Percentiles rank a stretch among this genome's conserved stretches.
phyloP scores from a whole-genome alignment of 148 eudicot species.

The Rhododendron vialii region DNA sequence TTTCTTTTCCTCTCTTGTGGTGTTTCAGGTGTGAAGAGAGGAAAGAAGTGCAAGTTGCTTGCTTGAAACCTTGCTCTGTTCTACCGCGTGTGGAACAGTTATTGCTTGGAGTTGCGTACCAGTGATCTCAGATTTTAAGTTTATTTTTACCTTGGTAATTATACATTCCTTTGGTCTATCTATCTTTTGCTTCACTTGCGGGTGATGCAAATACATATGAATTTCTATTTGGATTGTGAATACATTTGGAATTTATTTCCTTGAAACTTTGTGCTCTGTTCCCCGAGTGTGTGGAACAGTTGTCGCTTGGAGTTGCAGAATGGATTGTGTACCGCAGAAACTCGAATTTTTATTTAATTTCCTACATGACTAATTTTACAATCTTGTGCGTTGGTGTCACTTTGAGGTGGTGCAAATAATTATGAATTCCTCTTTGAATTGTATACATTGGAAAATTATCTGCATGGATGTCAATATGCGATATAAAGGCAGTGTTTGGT shows the following conservation, averaged over 20 bases:
- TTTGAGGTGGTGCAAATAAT: background rate
- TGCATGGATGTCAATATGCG: background rate
- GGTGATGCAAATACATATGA: background rate
- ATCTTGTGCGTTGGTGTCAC: background rate
- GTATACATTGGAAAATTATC: background rate
- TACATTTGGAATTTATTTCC: background rate
- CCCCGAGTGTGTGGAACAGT: background rate
- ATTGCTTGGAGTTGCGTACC: background rate
- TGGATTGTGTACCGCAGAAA: background rate
- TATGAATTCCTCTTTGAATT: background rate
- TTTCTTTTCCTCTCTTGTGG: background rate
- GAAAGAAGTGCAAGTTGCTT: slow-evolving; percentile 5
- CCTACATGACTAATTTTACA: background rate
- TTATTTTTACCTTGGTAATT: background rate
- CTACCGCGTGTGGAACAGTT: background rate
- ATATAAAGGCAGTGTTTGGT: background rate
- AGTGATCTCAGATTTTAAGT: background rate
- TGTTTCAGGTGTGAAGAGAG: background rate
- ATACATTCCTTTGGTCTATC: slow-evolving; percentile 3
- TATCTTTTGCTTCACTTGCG: background rate
- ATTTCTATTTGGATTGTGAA: background rate
- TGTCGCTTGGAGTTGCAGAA: background rate
- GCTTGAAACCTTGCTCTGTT: background rate
- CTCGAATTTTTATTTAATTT: background rate
- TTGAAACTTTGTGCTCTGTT: background rate